Conservation (phyloP, 2,329 filamentous ascomycete species). For the Alternaria panax region DNA sequence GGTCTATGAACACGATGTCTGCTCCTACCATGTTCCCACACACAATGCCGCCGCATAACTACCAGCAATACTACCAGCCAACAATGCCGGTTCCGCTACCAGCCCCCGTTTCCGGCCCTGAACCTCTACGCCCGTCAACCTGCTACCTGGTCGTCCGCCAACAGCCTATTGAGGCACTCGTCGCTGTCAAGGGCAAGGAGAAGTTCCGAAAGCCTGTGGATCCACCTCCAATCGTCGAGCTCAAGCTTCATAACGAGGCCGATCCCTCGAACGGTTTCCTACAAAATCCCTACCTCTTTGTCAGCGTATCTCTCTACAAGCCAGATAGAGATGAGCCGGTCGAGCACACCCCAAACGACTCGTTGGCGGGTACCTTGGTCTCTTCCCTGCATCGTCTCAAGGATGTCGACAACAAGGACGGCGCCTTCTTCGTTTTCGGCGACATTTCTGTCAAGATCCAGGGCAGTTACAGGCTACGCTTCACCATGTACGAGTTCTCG, state of each 20-base stretch:
- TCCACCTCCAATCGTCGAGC: constrained; percentile 82
- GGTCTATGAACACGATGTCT: constrained; percentile 1
- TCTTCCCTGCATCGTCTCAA: constrained; percentile 85
- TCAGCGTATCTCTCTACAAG: constrained; percentile 64
- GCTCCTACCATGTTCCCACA: constrained; percentile 1
- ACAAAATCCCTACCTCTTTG: constrained; percentile 71
- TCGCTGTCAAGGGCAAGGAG: constrained; percentile 73
- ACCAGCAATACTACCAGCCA: neutral
- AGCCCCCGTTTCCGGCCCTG: neutral
- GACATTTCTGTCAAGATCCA: constrained; percentile 81
- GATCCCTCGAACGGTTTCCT: constrained; percentile 69
- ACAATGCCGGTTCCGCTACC: neutral
- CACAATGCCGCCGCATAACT: neutral
- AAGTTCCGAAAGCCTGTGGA: constrained; percentile 89
- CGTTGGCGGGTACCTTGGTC: constrained; percentile 74
- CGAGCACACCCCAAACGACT: constrained; percentile 49
- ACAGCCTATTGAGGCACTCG: constrained; percentile 71
- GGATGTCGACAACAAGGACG: constrained; percentile 77
- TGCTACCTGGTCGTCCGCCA: constrained; percentile 60
- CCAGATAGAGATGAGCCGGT: constrained; percentile 56
- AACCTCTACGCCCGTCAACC: neutral
- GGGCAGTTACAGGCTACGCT: constrained; percentile 76
- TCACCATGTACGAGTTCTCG: constrained; percentile 71
- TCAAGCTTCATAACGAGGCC: constrained; percentile 60
- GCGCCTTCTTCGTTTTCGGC: constrained; percentile 89